phyloP scores from a whole-genome alignment of 306 rosid species.

The Vigna radiata region DNA sequence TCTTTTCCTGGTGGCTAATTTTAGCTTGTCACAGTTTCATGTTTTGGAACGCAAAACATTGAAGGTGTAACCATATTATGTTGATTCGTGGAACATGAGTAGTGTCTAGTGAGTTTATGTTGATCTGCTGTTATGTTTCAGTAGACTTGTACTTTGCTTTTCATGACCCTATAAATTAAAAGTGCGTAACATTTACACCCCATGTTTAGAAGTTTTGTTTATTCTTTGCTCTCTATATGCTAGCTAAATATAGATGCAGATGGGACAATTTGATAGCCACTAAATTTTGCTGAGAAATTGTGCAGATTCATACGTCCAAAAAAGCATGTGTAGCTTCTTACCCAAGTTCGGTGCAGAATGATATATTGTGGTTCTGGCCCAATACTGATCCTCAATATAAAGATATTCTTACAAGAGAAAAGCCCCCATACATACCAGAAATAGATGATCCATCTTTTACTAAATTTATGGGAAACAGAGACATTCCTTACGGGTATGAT shows the following conservation, averaged over 20 bases:
- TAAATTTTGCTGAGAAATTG: conserved; percentile 30
- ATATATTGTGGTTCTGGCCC: conserved; percentile 94
- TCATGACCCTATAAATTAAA: neutral
- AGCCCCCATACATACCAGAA: conserved; percentile 73
- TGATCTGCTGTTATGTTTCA: neutral
- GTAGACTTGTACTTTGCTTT: neutral
- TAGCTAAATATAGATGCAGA: neutral
- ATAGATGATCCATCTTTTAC: conserved; percentile 77
- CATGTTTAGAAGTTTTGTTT: neutral
- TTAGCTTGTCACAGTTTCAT: conserved; percentile 6
- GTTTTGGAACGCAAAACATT: neutral
- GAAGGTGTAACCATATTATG: neutral
- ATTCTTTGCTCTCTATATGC: neutral
- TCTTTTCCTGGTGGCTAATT: neutral
- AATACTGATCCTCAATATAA: conserved; percentile 76
- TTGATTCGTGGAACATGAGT: neutral
- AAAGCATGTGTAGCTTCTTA: conserved; percentile 83
- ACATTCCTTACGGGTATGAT: conserved; percentile 74
- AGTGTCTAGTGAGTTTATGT: neutral
- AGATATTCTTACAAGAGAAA: conserved; percentile 65
- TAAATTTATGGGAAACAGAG: conserved; percentile 70
- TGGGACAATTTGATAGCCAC: neutral
- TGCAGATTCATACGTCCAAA: conserved; percentile 78
- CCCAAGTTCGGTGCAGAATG: conserved; percentile 79
- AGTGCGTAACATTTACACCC: neutral